Evolutionary conservation across 768 basidiomycete genomes (phyloP), one percentile per base, ranked within the genome.

Genomic region (Galerina marginata): DNA sequence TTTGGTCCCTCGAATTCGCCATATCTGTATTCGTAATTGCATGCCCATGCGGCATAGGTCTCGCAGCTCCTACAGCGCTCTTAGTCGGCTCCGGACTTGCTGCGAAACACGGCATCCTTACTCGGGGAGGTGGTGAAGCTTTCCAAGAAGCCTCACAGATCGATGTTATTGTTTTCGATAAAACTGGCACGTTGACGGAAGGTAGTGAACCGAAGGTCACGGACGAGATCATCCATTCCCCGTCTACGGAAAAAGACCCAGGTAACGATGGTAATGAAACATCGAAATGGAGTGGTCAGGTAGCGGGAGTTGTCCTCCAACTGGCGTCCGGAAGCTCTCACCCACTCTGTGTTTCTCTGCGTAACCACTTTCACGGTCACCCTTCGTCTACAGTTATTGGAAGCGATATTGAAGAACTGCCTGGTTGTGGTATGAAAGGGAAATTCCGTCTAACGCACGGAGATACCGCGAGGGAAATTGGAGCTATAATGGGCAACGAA

Each of bases 41-140:
- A 4, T 95, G 93, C 70, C 93, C 93, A 2, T 95, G 92, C 64
- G 92, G 92, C 7, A 90, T 93, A 36, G 92, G 89, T 33, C 82
- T 95, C 7, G 93, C 93, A 2, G 92, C 92, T 2, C 93, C 93
- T 0, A 93, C 92, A 0, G 93, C 93, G 9, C 82, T 93, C 36
- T 82, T 93, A 2, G 92, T 95, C 4, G 93, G 93, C 4, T 85
- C 87, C 4, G 93, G 93, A 2, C 75, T 95, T 4, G 89, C 91
- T 1, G 93, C 93, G 2, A 86, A 88, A 67, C 75, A 79, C 45
- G 93, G 93, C 36, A 90, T 95, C 59, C 81, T 95, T 12, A 91
- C 87, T 16, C 86, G 86, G 25, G 93, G 93, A 20, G 93, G 93
- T n/a, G 93, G 93, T 6, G 90, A 93, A 72, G 92, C 93, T 0